A percentile compares a stretch with the other conserved stretches of the same genome.
These are phyloP conservation scores for Areca catechu DNA, from an alignment of 176 grass and related monocot genomes.

Conservation along the genomic window DNA sequence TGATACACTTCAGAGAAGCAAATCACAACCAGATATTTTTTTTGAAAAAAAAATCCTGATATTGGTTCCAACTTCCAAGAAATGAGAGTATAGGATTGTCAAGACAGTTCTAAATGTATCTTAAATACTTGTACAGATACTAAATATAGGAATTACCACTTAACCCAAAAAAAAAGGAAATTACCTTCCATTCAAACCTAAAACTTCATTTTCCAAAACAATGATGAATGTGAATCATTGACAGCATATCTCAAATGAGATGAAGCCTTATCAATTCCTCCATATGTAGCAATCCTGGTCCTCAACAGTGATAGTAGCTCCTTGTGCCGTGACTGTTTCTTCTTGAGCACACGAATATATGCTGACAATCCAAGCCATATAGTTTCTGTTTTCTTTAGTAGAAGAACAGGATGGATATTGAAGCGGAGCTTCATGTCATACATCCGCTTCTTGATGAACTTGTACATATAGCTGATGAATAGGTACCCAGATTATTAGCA, in stretches of 20 bases:
- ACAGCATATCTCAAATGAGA: constrained; percentile 53
- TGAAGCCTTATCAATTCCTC: constrained; percentile 14
- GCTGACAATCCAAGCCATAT: constrained; percentile 69
- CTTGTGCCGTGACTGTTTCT: constrained; percentile 68
- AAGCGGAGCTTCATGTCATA: constrained; percentile 29
- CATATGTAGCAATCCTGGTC: constrained; percentile 27
- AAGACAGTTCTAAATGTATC: too few species aligned
- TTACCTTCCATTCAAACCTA: constrained; percentile 10
- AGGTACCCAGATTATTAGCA: too few species aligned
- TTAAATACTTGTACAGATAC: too few species aligned
- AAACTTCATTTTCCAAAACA: constrained; percentile 77
- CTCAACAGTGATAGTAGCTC: constrained; percentile 44
- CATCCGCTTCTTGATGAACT: constrained; percentile 35
- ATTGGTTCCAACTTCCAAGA: too few species aligned
- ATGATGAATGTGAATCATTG: constrained; percentile 65
- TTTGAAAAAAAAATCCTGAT: too few species aligned
- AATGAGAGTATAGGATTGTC: too few species aligned
- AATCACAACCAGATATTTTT: too few species aligned
- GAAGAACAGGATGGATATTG: constrained; percentile 31
- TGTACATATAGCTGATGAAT: constrained; percentile 67
- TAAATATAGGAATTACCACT: too few species aligned
- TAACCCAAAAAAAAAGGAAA: too few species aligned
- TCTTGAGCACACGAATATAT: constrained; percentile 50
- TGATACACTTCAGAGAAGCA: too few species aligned
- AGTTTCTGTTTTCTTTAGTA: constrained; percentile 42